Base-by-base conservation (phyloP, 116 monocot species). In the Iris pallida region DNA sequence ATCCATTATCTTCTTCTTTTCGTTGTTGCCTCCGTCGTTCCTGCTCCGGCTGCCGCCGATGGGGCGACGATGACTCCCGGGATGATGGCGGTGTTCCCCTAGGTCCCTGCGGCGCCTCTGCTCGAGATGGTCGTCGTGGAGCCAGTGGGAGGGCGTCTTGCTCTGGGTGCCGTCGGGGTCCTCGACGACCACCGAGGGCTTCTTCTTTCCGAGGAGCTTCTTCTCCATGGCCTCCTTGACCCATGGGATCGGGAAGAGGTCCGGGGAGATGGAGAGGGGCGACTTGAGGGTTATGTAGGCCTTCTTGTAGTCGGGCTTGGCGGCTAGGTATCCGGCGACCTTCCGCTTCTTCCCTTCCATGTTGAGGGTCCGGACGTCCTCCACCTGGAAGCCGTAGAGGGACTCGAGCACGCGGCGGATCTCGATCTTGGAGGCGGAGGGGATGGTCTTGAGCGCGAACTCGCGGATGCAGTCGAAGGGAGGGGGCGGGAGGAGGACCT, bases 221-320 rank as follows among this genome's bases (percentile, higher is more conserved):
- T 71, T 68, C 68, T 86, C 73, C 59, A 73, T 62, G 56, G 83
- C 83, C 65, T 90, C 90, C 57, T 71, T 57, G 42, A 90, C 67
- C 56, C 74, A 55, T 43, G 66, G 70, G 45, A 98, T 70, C 20
- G 98, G 98, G 75, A 98, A 92, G 20, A 93, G 65, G 40, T 74
- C 81, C 4, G 81, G 77, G 16, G 81, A 71, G 45, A 98, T 55
- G 40, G 90, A 76, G 53, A 98, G 86, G 14, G 98, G 98, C 2
- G 73, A 16, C 41, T 79, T 72, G n/a, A n/a, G n/a, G n/a, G n/a
- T n/a, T n/a, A 66, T 66, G 71, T 92, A 97, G 47, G 97, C 92
- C 87, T 97, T 97, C 85, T 92, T 97, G 82, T 90, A 92, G 79
- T 97, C 92, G 52, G 97, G 97, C 69, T 85, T 84, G 64, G 92